A percentile compares a stretch with the other conserved stretches of the same genome.
phyloP scores from a whole-genome alignment of 768 basidiomycete species.

The Pleurotus eryngii region DNA sequence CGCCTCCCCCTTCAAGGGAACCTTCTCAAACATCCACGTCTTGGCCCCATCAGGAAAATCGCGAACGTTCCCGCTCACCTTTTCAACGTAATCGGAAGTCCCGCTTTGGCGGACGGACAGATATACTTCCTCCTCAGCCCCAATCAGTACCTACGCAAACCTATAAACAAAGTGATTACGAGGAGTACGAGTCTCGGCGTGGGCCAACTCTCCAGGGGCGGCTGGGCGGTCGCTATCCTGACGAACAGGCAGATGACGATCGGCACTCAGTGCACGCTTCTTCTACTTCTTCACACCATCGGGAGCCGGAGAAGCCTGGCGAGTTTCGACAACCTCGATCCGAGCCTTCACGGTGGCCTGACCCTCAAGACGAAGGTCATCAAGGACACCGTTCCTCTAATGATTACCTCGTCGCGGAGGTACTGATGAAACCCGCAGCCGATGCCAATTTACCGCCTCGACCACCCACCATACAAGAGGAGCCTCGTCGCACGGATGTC shows the following conservation, averaged over 20 bases:
- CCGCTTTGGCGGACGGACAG: not conserved
- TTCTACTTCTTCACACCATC: not conserved
- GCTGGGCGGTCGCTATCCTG: not conserved
- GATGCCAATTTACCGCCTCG: conserved; percentile 2
- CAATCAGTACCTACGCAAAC: not conserved
- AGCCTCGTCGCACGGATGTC: not conserved
- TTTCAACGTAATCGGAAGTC: conserved; percentile 1
- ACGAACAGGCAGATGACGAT: not conserved
- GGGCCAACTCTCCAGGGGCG: not conserved
- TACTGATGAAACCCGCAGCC: not conserved
- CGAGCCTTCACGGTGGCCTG: not conserved
- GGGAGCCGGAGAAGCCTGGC: not conserved
- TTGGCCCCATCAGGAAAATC: conserved; percentile 12
- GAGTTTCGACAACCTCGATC: not conserved
- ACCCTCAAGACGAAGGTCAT: not conserved
- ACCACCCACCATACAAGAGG: not conserved
- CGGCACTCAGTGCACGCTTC: not conserved
- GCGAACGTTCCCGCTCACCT: conserved; percentile 12
- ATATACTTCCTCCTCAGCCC: not conserved
- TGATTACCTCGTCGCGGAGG: not conserved
- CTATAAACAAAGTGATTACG: not conserved
- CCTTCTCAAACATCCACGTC: conserved; percentile 22
- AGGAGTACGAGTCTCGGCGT: not conserved
- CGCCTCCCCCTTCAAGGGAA: conserved; percentile 26
- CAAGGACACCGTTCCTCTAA: not conserved